Conservation (phyloP, 371 early-diverging fungal genomes). For the Batkoa obscura region DNA sequence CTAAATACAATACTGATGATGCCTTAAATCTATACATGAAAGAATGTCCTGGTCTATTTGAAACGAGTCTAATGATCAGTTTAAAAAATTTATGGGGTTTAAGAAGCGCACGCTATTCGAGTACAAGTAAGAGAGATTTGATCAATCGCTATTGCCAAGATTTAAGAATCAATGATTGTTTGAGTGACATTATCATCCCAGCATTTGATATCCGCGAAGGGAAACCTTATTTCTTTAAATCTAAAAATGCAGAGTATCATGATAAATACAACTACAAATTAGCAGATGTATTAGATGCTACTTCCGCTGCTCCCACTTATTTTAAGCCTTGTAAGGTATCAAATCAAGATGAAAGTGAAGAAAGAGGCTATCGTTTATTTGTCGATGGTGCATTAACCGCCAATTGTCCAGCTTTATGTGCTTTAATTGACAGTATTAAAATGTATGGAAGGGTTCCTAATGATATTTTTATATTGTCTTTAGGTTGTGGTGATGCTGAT, state of each 20-base stretch:
- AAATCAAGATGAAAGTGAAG: background rate
- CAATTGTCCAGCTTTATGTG: conserved; percentile 2
- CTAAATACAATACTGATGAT: background rate
- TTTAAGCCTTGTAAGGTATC: conserved; percentile 4
- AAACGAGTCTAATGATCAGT: background rate
- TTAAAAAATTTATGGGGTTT: background rate
- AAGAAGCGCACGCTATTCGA: background rate
- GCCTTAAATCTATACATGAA: background rate
- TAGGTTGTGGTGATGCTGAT: conserved; percentile 3
- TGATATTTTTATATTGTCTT: background rate
- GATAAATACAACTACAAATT: background rate
- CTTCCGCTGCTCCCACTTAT: conserved; percentile 8
- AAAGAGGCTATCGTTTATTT: background rate
- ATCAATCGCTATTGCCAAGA: background rate
- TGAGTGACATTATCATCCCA: background rate
- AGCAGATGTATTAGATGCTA: conserved; percentile 5
- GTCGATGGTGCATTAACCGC: conserved; percentile 1
- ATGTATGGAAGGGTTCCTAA: background rate
- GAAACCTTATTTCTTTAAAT: background rate
- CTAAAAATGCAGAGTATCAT: background rate
- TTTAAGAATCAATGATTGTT: background rate
- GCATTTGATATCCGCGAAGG: conserved; percentile 1
- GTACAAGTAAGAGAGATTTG: background rate
- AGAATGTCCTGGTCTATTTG: background rate
- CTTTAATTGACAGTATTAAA: background rate